These are phyloP conservation scores for Skeletonema costatum DNA, from an alignment of 108 stramenopile species.

Conservation along the genomic window DNA sequence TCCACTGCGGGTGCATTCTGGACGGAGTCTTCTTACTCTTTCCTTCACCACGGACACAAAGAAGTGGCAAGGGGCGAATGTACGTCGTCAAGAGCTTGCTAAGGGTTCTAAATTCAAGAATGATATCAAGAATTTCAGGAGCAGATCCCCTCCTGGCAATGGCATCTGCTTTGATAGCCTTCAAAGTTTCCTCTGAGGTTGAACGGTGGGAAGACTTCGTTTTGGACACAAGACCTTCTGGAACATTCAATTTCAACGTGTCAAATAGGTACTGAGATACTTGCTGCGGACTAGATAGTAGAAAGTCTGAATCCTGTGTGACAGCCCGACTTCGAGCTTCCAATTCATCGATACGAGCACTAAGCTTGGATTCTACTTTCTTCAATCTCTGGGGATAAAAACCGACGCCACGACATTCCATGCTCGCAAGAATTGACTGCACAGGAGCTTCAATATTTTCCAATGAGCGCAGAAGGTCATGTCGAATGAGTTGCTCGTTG, in stretches of 20 bases:
- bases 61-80: slow-evolving; percentile 36
- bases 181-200: slow-evolving; percentile 58
- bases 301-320: slow-evolving; percentile 35
- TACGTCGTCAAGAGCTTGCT: slow-evolving; percentile 58
- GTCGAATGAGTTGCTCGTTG: slow-evolving; percentile 19
- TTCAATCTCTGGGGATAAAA: slow-evolving; percentile 38
- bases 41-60: slow-evolving; percentile 24
- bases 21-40: slow-evolving; percentile 15
- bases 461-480: slow-evolving; percentile 27
- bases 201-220: slow-evolving; percentile 45
- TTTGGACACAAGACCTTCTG: slow-evolving; percentile 27
- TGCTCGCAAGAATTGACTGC: slow-evolving; percentile 42
- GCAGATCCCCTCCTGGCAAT: slow-evolving; percentile 4
- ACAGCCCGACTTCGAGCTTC: slow-evolving; percentile 26
- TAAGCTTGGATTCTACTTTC: slow-evolving; percentile 26
- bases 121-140: slow-evolving; percentile 48
- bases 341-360: slow-evolving; percentile 28
- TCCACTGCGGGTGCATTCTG: slow-evolving; percentile 58
- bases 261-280: slow-evolving; percentile 54
- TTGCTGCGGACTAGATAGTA: slow-evolving; percentile 60
- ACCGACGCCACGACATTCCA: slow-evolving; percentile 57
- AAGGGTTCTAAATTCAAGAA: slow-evolving; percentile 52
- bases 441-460: slow-evolving; percentile 48
- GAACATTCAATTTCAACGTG: slow-evolving; percentile 31
- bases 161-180: slow-evolving; percentile 37